Conservation (phyloP, 495 filamentous ascomycete species). For the Pseudotulostoma volvatum region DNA sequence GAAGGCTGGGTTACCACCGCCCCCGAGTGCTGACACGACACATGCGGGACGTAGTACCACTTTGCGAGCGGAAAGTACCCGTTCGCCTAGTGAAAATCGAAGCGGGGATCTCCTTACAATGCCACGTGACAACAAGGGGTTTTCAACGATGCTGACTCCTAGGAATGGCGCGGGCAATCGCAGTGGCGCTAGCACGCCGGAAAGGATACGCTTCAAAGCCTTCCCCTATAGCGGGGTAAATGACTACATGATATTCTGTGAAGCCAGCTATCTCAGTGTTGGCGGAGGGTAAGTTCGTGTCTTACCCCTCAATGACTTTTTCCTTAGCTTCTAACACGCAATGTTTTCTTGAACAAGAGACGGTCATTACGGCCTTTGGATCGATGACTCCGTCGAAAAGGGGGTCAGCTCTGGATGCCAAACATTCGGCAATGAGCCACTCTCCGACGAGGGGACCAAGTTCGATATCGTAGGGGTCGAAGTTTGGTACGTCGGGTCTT, state of each 20-base stretch:
- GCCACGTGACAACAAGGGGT: background rate
- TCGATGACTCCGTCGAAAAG: constrained; percentile 74
- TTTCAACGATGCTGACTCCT: background rate
- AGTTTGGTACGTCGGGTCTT: constrained; percentile 61
- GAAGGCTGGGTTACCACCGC: constrained; percentile 41
- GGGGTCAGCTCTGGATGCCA: constrained; percentile 66
- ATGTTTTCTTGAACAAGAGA: constrained; percentile 36
- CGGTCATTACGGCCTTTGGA: constrained; percentile 83
- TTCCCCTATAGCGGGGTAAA: constrained; percentile 93
- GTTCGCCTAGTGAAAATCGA: background rate
- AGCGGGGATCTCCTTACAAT: constrained; percentile 1
- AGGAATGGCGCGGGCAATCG: background rate
- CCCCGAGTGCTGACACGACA: constrained; percentile 58
- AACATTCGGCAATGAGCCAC: constrained; percentile 87
- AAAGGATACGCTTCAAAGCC: constrained; percentile 80
- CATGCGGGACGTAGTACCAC: constrained; percentile 59
- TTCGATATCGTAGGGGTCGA: constrained; percentile 88
- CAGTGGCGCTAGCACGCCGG: constrained; percentile 33
- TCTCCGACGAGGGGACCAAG: constrained; percentile 88
- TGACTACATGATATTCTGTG: constrained; percentile 92
- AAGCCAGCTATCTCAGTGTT: constrained; percentile 65
- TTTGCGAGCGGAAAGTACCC: background rate
- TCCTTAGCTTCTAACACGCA: background rate
- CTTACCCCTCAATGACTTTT: constrained; percentile 2
- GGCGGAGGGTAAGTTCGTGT: constrained; percentile 51